phyloP scores from a whole-genome alignment of 1,284 basidiomycete species.

The Athelia psychrophila region DNA sequence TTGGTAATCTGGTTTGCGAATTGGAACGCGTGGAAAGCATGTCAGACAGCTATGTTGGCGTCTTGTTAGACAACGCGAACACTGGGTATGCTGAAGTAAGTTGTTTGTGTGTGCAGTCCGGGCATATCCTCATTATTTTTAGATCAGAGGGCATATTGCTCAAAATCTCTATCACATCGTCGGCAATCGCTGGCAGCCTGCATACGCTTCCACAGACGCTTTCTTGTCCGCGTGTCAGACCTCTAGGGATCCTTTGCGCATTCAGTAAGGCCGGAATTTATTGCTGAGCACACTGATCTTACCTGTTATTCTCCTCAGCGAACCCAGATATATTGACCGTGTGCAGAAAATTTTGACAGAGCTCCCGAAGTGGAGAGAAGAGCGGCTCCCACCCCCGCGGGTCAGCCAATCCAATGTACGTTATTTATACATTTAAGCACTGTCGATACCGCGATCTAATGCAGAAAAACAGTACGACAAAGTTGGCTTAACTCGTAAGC shows the following conservation, averaged over 20 bases:
- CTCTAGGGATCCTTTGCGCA: conserved; percentile 62
- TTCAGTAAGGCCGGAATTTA: conserved; percentile 35
- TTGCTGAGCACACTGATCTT: neutral
- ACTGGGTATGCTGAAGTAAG: conserved; percentile 83
- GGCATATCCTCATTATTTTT: conserved; percentile 6
- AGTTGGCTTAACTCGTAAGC: conserved; percentile 70
- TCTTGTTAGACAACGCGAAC: conserved; percentile 75
- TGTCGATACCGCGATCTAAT: too few species aligned
- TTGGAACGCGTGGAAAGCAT: conserved; percentile 66
- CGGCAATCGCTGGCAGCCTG: conserved; percentile 70
- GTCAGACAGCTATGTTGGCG: conserved; percentile 64
- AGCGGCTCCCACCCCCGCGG: conserved; percentile 82
- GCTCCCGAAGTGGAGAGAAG: conserved; percentile 66
- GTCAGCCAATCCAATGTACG: conserved; percentile 70
- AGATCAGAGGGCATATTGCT: conserved; percentile 75
- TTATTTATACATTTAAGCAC: conserved; percentile 4
- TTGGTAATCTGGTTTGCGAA: conserved; percentile 58
- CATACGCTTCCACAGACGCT: conserved; percentile 62
- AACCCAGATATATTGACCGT: conserved; percentile 53
- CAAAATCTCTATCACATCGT: conserved; percentile 66
- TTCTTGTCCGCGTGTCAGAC: conserved; percentile 66
- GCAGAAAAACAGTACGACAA: conserved; percentile 70
- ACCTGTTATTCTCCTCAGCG: conserved; percentile 31
- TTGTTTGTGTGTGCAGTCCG: conserved; percentile 4
- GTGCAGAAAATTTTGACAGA: conserved; percentile 53